Base-by-base conservation (phyloP, 768 basidiomycete species). In the Naganishia vaughanmartiniae region DNA sequence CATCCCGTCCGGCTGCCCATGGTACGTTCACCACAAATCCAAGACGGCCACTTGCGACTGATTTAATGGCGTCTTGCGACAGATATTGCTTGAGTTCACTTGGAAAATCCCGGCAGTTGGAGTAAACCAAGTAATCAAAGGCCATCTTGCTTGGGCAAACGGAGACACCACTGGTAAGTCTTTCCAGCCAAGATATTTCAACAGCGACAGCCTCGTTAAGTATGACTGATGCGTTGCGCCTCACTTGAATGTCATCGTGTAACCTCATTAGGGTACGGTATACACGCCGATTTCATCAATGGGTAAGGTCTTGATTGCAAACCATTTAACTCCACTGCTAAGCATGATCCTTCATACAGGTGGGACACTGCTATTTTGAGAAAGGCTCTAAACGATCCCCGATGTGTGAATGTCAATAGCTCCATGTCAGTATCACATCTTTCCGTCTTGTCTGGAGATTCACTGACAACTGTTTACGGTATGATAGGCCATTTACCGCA, bases 281-380 rank as follows among this genome's bases (percentile, higher is more conserved):
- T 86, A 73, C 79, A 78, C 55, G 77, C 71, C 31, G 75, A 76
- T 53, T 78, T 77, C 53, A 72, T 75, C 57, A 74, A 75, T 60
- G 46, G 60, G 60, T 63, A 45, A 63, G 60, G 31, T 45, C 11
- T 26, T 26, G 21, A 1, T 28, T 4, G 24, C 19, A 33, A 4
- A 24, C n/a, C 14, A 24, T 19, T 15, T 36, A 28, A 39, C 2
- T 6, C n/a, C 42, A 26, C 0, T 63, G 33, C 33, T 28, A 12
- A 56, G 33, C 55, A 33, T 31, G 5, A 42, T 15, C 15, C n/a
- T 2, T 45, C n/a, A 11, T n/a, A 45, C 21, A 63, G 88, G 17
- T 89, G 88, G 88, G 85, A 87, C 56, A 73, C 76, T 0, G 85
- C 84, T 63, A 83, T 87, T 39, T 83, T 89, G 1, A 84, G 85